Conservation (phyloP, 768 basidiomycete species). For the Suillus hirtellus region DNA sequence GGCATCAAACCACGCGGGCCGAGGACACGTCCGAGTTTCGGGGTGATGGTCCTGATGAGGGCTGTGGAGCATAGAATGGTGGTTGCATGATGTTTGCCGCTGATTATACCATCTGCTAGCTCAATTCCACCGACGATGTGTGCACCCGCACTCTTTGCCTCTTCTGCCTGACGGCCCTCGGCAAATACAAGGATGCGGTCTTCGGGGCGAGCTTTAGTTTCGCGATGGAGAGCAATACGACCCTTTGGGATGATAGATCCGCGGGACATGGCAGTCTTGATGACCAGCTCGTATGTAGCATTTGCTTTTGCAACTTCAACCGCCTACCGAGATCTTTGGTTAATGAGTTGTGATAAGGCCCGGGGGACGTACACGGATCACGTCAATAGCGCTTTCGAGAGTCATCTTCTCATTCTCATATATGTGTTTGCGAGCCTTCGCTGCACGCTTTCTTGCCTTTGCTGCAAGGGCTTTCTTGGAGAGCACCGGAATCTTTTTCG, state of each 20-base stretch:
- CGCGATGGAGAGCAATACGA: constrained; percentile 80
- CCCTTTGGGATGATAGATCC: constrained; percentile 88
- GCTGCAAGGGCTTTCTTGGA: constrained; percentile 74
- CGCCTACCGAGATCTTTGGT: constrained; percentile 48
- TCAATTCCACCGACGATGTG: constrained; percentile 90
- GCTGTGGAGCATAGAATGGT: constrained; percentile 82
- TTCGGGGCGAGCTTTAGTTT: constrained; percentile 68
- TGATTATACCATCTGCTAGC: constrained; percentile 79
- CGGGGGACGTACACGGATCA: constrained; percentile 59
- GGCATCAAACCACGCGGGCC: constrained; percentile 96
- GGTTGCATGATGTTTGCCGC: constrained; percentile 70
- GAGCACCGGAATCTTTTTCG: constrained; percentile 57
- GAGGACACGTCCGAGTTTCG: constrained; percentile 75
- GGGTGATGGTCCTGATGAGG: constrained; percentile 76
- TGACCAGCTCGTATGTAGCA: constrained; percentile 75
- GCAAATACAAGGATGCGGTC: constrained; percentile 93
- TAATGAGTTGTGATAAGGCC: constrained; percentile 9
- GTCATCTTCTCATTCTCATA: constrained; percentile 68
- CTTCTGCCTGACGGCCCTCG: constrained; percentile 77
- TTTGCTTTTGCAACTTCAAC: constrained; percentile 79
- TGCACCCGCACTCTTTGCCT: constrained; percentile 86
- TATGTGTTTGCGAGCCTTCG: constrained; percentile 51
- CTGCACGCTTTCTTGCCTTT: constrained; percentile 59
- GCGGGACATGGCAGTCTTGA: constrained; percentile 78
- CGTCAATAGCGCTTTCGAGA: constrained; percentile 63